Base-by-base conservation (phyloP, 2,329 filamentous ascomycete genomes). In the Ophiocordyceps camponoti-saundersi region DNA sequence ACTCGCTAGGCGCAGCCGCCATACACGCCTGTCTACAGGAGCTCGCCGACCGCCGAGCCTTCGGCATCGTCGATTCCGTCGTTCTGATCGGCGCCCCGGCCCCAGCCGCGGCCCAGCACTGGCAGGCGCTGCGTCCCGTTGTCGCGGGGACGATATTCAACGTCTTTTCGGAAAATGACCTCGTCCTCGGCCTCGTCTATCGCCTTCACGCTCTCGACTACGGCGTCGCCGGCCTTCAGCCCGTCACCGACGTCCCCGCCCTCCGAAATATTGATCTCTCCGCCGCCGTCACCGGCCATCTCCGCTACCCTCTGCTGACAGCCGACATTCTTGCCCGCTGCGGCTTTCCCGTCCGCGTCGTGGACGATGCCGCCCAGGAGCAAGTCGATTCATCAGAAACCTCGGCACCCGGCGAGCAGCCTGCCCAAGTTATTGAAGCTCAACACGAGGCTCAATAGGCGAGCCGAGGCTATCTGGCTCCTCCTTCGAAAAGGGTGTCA, bases 171-270 rank as follows among this genome's bases (percentile, higher is more conserved):
- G 79, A 82, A 46, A 89, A 92, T 50, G 89, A 95, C 62, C 85
- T 86, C 56, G 79, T 95, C 30, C 77, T 95, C 1, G 88, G 79
- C 1, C 90, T 95, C 59, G 68, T 95, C 18, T 95, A 95, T 61
- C 79, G 89, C 42, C 82, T 86, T 2, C 87, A 84, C 40, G 88
- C 81, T 49, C 75, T 94, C 26, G 82, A 92, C 52, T 73, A 85
- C 40, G 89, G 89, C 3, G 77, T 95, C 41, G 88, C 88, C 0
- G 90, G 89, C 0, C 67, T 96, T 1, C 84, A 95, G 59, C 71
- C 78, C 30, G 76, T 93, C 22, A 56, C 78, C 48, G 74, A 71
- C 10, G 76, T 89, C 16, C 71, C 75, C 6, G 82, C 82, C 2
- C 72, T 92, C 57, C 61, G 71, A 50, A 77, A 77, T 50, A 55